These are phyloP conservation scores for Vicia sativa DNA, from an alignment of 306 rosid genomes.

Conservation along the genomic window DNA sequence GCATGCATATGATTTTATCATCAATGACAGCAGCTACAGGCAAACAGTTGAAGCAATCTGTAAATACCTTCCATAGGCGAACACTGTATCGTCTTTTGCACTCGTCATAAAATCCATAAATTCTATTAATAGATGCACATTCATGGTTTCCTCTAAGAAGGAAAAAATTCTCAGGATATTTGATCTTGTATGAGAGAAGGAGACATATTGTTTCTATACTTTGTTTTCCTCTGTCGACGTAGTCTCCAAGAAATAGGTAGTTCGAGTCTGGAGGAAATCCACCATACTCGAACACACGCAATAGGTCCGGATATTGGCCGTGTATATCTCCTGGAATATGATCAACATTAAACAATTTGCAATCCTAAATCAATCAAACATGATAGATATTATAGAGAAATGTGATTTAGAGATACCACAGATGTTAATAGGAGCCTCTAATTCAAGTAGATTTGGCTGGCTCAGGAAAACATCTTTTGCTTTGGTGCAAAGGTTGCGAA, in stretches of 20 bases:
- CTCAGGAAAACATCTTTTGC: conserved; percentile 74
- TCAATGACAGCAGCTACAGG: conserved; percentile 85
- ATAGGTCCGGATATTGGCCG: conserved; percentile 87
- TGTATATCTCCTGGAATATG: conserved; percentile 68
- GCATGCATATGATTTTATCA: conserved; percentile 89
- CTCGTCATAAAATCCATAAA: conserved; percentile 89
- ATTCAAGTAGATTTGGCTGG: conserved; percentile 80
- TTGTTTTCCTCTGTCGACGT: conserved; percentile 94
- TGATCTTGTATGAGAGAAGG: conserved; percentile 75
- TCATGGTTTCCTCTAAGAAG: conserved; percentile 92
- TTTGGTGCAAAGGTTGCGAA: conserved; percentile 68
- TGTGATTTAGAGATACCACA: conserved; percentile 56
- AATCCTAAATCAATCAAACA: not conserved
- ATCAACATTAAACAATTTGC: not conserved
- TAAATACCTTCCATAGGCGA: conserved; percentile 80
- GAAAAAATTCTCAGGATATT: conserved; percentile 75
- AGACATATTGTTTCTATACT: conserved; percentile 85
- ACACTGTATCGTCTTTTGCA: conserved; percentile 86
- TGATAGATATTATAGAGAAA: not conserved
- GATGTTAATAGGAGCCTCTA: conserved; percentile 90
- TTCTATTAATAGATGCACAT: conserved; percentile 86
- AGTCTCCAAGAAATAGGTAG: conserved; percentile 87
- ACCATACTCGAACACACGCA: conserved; percentile 75
- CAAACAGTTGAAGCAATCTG: conserved; percentile 83
- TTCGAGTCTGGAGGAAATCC: conserved; percentile 87